phyloP scores from a whole-genome alignment of 2,329 filamentous ascomycete species.

The Aureobasidium sp. region DNA sequence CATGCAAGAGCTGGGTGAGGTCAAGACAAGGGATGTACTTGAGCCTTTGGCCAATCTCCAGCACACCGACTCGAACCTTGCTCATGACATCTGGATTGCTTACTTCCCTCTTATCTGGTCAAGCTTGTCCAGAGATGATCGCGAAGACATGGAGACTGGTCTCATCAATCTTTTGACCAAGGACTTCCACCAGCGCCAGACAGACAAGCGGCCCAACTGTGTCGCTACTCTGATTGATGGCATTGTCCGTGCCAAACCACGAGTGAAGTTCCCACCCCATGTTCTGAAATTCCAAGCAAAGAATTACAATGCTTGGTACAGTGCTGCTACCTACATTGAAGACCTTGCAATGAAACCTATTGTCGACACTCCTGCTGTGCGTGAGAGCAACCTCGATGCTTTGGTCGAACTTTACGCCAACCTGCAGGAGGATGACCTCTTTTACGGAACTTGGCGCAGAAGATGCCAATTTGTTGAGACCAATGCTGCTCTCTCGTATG shows the following conservation, averaged over 20 bases:
- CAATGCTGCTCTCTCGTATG: constrained; percentile 92
- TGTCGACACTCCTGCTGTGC: constrained; percentile 72
- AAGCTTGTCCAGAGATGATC: constrained; percentile 76
- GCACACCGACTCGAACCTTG: constrained; percentile 73
- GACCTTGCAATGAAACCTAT: constrained; percentile 78
- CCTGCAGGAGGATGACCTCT: constrained; percentile 90
- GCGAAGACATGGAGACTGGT: constrained; percentile 81
- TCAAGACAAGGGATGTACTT: constrained; percentile 80
- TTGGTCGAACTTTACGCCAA: constrained; percentile 88
- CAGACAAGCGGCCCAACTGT: constrained; percentile 92
- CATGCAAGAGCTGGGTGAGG: constrained; percentile 71
- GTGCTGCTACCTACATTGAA: constrained; percentile 83
- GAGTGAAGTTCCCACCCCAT: constrained; percentile 89
- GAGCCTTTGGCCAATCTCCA: constrained; percentile 89
- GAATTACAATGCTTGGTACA: constrained; percentile 96
- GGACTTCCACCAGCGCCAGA: constrained; percentile 89
- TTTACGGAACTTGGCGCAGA: constrained; percentile 93
- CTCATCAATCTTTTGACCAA: constrained; percentile 87
- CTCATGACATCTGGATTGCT: constrained; percentile 83
- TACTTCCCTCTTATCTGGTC: constrained; percentile 95
- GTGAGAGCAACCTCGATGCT: constrained; percentile 93
- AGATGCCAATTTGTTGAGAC: constrained; percentile 96
- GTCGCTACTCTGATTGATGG: constrained; percentile 88
- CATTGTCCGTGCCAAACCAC: constrained; percentile 72
- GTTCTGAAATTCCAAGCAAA: constrained; percentile 92